These are phyloP conservation scores for Syzygium aqueum DNA, from an alignment of 345 rosid species.

Conservation along the genomic window DNA sequence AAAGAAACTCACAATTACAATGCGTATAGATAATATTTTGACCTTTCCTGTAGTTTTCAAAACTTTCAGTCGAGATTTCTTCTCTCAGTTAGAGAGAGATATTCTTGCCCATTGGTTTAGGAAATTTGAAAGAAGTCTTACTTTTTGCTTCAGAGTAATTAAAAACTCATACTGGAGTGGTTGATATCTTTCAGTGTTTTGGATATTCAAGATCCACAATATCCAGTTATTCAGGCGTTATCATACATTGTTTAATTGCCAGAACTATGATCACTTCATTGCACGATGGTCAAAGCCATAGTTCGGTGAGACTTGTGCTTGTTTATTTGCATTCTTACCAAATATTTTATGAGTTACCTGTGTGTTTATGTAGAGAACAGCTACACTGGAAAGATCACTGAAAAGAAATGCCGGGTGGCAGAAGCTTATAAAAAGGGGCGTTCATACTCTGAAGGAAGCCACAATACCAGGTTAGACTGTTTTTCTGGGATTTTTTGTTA, in stretches of 20 bases:
- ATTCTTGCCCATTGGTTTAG: background rate
- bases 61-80: background rate
- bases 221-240: background rate
- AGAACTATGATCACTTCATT: background rate
- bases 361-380: slow-evolving; percentile 39
- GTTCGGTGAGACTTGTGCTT: background rate
- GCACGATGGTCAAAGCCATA: background rate
- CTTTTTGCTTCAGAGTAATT: background rate
- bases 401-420: slow-evolving; percentile 54
- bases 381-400: slow-evolving; percentile 47
- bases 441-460: slow-evolving; percentile 49
- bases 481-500: background rate
- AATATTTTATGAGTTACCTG: background rate
- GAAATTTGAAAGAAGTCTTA: background rate
- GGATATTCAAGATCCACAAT: background rate
- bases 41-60: background rate
- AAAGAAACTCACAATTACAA: background rate
- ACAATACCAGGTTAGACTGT: slow-evolving; percentile 58
- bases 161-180: background rate
- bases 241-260: background rate
- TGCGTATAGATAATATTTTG: background rate
- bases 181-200: background rate
- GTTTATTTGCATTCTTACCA: background rate
- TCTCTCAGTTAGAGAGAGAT: background rate
- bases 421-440: slow-evolving; percentile 61